Conservation (phyloP, 306 rosid genomes). For the Dalbergia cultrata region DNA sequence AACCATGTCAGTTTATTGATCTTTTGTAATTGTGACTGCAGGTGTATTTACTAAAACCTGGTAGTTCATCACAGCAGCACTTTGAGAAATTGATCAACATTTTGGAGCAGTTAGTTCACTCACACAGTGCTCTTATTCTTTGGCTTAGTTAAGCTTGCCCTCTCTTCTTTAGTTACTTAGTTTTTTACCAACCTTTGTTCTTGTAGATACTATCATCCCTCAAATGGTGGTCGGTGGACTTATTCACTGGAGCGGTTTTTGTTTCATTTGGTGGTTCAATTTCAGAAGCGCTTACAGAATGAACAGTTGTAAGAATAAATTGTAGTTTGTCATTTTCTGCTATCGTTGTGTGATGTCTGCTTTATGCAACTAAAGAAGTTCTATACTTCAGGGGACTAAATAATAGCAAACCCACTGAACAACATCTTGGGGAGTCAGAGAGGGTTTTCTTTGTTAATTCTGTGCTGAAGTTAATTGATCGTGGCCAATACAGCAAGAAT, state of each 20-base stretch:
- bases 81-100: constrained; percentile 97
- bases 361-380: constrained; percentile 55
- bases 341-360: constrained; percentile 19
- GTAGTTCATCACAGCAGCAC: constrained; percentile 73
- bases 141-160: constrained; percentile 12
- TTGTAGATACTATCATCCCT: constrained; percentile 95
- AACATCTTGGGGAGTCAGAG: constrained; percentile 77
- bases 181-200: constrained; percentile 38
- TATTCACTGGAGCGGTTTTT: constrained; percentile 85
- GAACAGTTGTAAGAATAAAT: constrained; percentile 79
- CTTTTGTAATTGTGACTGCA: constrained; percentile 58
- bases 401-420: constrained; percentile 57
- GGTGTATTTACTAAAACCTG: constrained; percentile 89
- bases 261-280: constrained; percentile 83
- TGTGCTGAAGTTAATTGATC: constrained; percentile 89
- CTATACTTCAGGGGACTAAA: constrained; percentile 62
- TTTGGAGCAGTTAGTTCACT: constrained; percentile 94
- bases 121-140: constrained; percentile 46
- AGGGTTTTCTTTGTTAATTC: constrained; percentile 83
- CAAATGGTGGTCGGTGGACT: constrained; percentile 99
- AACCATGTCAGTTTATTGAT: constrained; percentile 35
- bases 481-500: constrained; percentile 99
- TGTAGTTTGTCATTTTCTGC: constrained; percentile 38
- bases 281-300: constrained; percentile 87
- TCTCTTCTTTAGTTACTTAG: constrained; percentile 35